These are phyloP conservation scores for Eleusine coracana DNA, from an alignment of 176 grass and related monocot genomes.

Conservation along the genomic window DNA sequence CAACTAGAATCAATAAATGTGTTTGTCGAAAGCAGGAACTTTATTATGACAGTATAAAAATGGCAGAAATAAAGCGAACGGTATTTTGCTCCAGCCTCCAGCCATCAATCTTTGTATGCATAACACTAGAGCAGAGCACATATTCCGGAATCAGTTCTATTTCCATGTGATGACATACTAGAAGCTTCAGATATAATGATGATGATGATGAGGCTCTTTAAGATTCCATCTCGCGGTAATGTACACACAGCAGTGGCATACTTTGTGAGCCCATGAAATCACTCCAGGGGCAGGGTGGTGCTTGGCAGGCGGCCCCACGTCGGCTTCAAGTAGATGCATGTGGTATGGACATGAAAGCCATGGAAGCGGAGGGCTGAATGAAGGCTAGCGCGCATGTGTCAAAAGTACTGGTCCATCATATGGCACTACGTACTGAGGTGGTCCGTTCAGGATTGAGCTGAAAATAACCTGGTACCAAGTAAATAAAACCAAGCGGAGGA, in stretches of 20 bases:
- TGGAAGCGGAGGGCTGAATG: background rate
- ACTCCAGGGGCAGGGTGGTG: background rate
- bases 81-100: background rate
- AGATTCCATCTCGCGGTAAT: background rate
- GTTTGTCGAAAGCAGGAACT: too few relatives aligned
- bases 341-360: background rate
- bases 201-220: background rate
- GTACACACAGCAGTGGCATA: background rate
- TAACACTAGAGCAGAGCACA: background rate
- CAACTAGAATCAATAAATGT: too few relatives aligned
- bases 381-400: background rate
- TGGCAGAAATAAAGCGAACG: too few relatives aligned
- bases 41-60: too few relatives aligned
- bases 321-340: background rate
- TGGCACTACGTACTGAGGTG: background rate
- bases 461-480: background rate
- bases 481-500: background rate
- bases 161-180: background rate
- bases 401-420: constrained; percentile 11
- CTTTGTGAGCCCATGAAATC: background rate
- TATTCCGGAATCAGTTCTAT: constrained; percentile 32
- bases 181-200: background rate
- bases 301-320: background rate
- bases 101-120: background rate
- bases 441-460: background rate